These are phyloP conservation scores for Dryas alaskensis DNA, from an alignment of 306 rosid species.

Conservation along the genomic window DNA sequence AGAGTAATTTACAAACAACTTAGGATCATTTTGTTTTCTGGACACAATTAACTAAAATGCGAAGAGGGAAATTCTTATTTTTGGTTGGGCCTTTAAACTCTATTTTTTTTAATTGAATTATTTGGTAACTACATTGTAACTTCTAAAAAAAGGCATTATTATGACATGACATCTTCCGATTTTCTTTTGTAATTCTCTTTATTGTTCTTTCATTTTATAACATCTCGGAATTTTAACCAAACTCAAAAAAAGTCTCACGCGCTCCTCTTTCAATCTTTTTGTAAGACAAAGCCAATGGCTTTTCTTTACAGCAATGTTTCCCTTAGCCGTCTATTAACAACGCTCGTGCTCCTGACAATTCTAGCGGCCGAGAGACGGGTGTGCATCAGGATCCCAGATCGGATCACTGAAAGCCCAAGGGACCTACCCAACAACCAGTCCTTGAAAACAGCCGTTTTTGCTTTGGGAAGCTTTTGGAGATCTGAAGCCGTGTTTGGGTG, in stretches of 20 bases:
- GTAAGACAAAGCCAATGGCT: constrained; percentile 39
- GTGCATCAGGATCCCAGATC: constrained; percentile 67
- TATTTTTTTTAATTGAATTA: too few relatives aligned
- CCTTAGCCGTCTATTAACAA: constrained; percentile 14
- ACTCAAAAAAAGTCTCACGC: background rate
- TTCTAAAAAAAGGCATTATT: background rate
- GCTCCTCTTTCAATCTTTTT: background rate
- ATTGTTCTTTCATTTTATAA: background rate
- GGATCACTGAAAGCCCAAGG: constrained; percentile 36
- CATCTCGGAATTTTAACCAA: background rate
- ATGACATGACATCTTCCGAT: background rate
- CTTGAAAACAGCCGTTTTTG: constrained; percentile 59
- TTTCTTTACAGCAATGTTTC: constrained; percentile 19
- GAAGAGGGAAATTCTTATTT: too few relatives aligned
- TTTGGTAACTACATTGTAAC: background rate
- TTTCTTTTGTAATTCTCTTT: background rate
- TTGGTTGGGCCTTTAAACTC: too few relatives aligned
- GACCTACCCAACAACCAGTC: constrained; percentile 34
- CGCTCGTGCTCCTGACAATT: constrained; percentile 27
- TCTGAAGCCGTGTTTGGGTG: constrained; percentile 91
- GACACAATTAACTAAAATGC: too few relatives aligned
- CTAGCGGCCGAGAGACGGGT: constrained; percentile 17
- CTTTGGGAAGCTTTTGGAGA: constrained; percentile 97
- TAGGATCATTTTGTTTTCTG: too few relatives aligned
- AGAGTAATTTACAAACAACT: too few relatives aligned